Evolutionary conservation across 2,329 filamentous ascomycete genomes (phyloP).

Genomic region (Ophiostoma australiae): DNA sequence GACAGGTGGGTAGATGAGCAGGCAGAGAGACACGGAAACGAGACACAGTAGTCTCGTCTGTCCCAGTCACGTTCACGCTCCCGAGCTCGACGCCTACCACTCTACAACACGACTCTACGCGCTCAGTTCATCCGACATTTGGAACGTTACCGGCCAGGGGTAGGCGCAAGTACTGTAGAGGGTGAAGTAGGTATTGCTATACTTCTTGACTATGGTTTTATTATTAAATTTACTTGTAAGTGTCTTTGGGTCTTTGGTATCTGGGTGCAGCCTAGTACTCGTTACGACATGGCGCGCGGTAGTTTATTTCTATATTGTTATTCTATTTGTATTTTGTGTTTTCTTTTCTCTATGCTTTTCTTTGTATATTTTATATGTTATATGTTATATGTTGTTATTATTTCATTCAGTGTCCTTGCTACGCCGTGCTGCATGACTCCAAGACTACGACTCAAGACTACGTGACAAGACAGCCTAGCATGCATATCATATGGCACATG

Average conservation of each 20-base stretch:
- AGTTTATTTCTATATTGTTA: background rate
- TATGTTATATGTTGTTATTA: too few relatives aligned
- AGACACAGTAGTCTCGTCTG: background rate
- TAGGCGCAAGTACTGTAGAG: background rate
- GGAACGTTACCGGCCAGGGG: background rate
- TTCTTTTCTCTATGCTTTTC: background rate
- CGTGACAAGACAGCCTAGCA: background rate
- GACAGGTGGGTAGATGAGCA: background rate
- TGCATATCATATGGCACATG: background rate
- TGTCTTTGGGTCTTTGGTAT: too few relatives aligned
- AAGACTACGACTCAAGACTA: constrained; percentile 6
- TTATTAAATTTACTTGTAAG: too few relatives aligned
- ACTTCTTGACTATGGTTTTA: too few relatives aligned
- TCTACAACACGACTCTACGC: background rate
- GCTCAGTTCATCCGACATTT: background rate
- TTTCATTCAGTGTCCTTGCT: background rate
- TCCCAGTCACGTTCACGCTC: background rate
- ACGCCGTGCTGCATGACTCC: background rate
- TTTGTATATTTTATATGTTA: background rate
- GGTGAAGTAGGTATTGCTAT: too few relatives aligned
- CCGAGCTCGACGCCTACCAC: background rate
- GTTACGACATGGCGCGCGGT: background rate
- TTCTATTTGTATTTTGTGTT: background rate
- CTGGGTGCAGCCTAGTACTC: background rate
- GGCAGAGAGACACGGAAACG: background rate